Evolutionary conservation across 2,329 filamentous ascomycete genomes (phyloP).

Genomic region (Dichotomopilus funicola): DNA sequence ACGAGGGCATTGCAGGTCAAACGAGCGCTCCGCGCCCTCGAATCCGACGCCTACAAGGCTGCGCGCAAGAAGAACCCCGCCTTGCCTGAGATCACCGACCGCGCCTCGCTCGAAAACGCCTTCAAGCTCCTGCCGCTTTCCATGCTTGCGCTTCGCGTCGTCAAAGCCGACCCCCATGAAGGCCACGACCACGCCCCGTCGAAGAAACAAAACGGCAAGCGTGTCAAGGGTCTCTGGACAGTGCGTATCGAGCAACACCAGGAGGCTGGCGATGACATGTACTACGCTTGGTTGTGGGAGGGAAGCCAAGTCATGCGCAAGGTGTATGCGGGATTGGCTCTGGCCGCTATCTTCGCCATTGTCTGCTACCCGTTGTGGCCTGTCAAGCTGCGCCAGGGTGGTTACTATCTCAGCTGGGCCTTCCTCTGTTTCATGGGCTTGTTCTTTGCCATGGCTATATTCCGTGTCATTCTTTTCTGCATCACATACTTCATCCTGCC

Average conservation of each 20-base stretch:
- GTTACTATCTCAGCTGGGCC: slow-evolving; percentile 96
- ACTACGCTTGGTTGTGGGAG: slow-evolving; percentile 97
- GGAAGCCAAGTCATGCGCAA: slow-evolving; percentile 91
- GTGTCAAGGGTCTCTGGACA: slow-evolving; percentile 92
- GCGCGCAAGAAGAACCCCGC: slow-evolving; percentile 83
- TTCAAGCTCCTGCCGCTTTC: slow-evolving; percentile 95
- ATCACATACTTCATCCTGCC: slow-evolving; percentile 78
- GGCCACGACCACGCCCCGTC: slow-evolving; percentile 59
- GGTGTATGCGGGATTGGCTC: slow-evolving; percentile 77
- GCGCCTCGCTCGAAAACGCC: slow-evolving; percentile 79
- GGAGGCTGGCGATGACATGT: slow-evolving; percentile 76
- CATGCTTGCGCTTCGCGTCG: slow-evolving; percentile 84
- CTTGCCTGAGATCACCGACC: slow-evolving; percentile 81
- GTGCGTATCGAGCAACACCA: slow-evolving; percentile 95
- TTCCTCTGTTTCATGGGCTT: slow-evolving; percentile 82
- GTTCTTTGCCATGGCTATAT: slow-evolving; percentile 97
- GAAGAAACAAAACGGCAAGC: slow-evolving; percentile 67
- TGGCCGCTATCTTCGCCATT: slow-evolving; percentile 76
- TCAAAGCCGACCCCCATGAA: slow-evolving; percentile 70
- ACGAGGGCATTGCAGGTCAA: slow-evolving; percentile 59
- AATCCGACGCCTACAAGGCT: slow-evolving; percentile 86
- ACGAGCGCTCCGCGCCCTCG: slow-evolving; percentile 82
- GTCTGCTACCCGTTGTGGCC: slow-evolving; percentile 98
- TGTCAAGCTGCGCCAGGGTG: slow-evolving; percentile 78
- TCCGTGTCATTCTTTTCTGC: slow-evolving; percentile 90